A percentile compares a stretch with the other conserved stretches of the same genome.
phyloP scores from a whole-genome alignment of 2,329 filamentous ascomycete species.

The Ophiosphaerella herpotricha region DNA sequence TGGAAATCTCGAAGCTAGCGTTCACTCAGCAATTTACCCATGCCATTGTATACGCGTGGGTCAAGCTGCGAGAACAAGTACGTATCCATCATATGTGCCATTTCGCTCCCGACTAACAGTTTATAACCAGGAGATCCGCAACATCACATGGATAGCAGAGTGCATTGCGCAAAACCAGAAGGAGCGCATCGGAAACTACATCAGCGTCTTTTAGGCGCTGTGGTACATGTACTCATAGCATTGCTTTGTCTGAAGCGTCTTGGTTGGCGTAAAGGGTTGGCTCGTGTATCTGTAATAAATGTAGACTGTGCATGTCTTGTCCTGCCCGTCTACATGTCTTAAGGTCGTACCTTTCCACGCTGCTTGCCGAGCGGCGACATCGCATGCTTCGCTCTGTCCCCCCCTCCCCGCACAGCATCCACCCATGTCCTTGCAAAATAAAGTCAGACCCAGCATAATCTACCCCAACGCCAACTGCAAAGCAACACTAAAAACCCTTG shows the following conservation, averaged over 20 bases:
- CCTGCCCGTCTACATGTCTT: no score
- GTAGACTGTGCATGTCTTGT: conserved; percentile 20
- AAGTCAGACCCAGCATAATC: no score
- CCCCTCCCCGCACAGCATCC: no score
- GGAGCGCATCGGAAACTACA: conserved; percentile 97
- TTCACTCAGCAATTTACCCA: conserved; percentile 97
- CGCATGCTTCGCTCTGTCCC: no score
- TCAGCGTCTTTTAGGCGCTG: conserved; percentile 75
- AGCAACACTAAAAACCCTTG: no score
- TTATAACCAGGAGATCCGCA: conserved; percentile 82
- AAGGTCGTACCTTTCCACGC: no score
- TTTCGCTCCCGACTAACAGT: conserved; percentile 14
- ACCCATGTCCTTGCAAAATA: no score
- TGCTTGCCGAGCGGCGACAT: no score
- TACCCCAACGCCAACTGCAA: no score
- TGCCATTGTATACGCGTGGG: conserved; percentile 95
- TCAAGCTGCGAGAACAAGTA: conserved; percentile 96
- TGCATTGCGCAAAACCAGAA: conserved; percentile 99
- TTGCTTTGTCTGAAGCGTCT: conserved; percentile 33
- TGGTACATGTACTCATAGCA: conserved; percentile 29
- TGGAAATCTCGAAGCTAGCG: conserved; percentile 94
- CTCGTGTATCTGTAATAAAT: conserved; percentile 33
- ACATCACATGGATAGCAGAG: conserved; percentile 99
- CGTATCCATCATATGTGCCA: conserved; percentile 36
- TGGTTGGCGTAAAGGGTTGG: conserved; percentile 34